Evolutionary conservation across 192 early-diverging fungal genomes (phyloP), one percentile per base, ranked within the genome.

Genomic region (Chytriomyces hyalinus): DNA sequence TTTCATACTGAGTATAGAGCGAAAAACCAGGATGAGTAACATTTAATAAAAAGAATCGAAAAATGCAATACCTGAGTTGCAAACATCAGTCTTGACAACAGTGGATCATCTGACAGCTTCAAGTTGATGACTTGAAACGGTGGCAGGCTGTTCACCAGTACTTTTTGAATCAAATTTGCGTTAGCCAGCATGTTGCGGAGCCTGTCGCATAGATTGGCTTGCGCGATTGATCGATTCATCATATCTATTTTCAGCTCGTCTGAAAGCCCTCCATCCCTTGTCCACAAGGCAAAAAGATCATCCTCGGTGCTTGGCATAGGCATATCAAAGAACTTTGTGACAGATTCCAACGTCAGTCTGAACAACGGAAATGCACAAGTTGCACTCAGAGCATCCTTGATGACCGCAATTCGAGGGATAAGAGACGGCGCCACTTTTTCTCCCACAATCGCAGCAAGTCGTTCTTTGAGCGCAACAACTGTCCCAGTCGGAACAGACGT

Each of bases 1-100:
- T 68, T 70, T 80, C 80, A 48, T 64, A 72, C 80, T 80, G 51
- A 75, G 4, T 36, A 36, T 4, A 79, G 26, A 6, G 28, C 24
- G 46, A 60, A 50, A 47, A 46, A 22, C 17, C 10, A 5, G 15
- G 5, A 57, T 57, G 20, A 13, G 5, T 57, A 2, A 57, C 13
- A 57, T 57, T 20, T 15, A 57, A 57, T 3, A 20, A 13, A 20
- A 57, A 57, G 13, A 57, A 47, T 68, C 36, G 49, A 73, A 44
- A 24, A 74, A 48, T 46, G 20, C 53, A 7, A 13, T 49, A 75
- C 80, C 81, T 84, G 82, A 4, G 62, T 46, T 67, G 70, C 69
- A 65, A 84, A 84, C 47, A 82, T 15, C 45, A 84, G 53, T 11
- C 76, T 7, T 44, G 70, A 48, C 36, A 84, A 51, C 26, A 69